These are phyloP conservation scores for Zygotorulaspora mrakii DNA, from an alignment of 1,139 yeast species.

Conservation along the genomic window DNA sequence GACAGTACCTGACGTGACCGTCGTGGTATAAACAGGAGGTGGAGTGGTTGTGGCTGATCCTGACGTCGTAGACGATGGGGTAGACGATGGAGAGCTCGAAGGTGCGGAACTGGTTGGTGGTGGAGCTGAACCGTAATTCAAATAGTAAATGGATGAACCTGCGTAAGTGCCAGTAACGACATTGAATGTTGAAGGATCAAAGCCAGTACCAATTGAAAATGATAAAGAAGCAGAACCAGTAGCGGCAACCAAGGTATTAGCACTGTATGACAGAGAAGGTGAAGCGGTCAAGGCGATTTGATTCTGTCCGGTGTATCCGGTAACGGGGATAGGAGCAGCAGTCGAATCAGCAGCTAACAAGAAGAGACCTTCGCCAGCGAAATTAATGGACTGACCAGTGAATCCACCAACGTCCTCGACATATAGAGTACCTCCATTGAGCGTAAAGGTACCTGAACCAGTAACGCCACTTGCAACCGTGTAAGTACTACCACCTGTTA, in stretches of 20 bases:
- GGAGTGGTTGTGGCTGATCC: background rate
- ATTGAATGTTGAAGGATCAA: background rate
- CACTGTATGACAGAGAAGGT: slow-evolving; percentile 8
- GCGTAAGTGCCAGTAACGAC: slow-evolving; percentile 1
- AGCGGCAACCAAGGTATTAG: slow-evolving; percentile 24
- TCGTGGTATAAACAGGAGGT: background rate
- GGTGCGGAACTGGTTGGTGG: background rate
- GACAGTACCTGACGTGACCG: slow-evolving; percentile 15
- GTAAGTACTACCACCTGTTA: slow-evolving; percentile 1
- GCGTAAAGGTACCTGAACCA: background rate
- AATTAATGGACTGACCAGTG: slow-evolving; percentile 1
- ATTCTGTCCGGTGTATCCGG: slow-evolving; percentile 1
- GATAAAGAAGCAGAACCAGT: slow-evolving; percentile 19
- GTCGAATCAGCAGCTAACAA: slow-evolving; percentile 4
- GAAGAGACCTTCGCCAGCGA: background rate
- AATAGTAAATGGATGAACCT: background rate
- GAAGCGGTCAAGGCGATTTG: slow-evolving; percentile 7
- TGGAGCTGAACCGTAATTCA: slow-evolving; percentile 1
- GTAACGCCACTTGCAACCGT: background rate
- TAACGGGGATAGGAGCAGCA: slow-evolving; percentile 3
- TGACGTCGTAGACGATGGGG: background rate
- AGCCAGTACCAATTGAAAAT: background rate
- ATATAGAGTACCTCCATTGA: background rate
- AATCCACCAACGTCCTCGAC: slow-evolving; percentile 1
- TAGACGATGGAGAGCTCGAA: background rate